Evolutionary conservation across 208 protist genomes (phyloP).

Genomic region (Acanthamoeba culbertsoni): DNA sequence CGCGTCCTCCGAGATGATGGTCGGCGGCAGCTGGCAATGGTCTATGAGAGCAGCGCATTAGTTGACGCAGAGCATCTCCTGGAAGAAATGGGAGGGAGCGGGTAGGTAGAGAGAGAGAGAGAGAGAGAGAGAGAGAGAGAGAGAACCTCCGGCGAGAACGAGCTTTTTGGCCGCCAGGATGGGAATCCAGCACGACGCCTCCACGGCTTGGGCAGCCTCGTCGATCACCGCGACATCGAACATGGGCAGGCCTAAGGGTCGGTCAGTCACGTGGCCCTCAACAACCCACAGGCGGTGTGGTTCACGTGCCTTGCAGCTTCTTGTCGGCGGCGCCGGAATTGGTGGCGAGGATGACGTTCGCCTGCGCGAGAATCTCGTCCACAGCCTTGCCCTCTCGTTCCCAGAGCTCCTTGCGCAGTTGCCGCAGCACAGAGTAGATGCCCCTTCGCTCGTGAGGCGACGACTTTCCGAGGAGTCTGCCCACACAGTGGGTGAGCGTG

Average conservation of each 20-base stretch:
- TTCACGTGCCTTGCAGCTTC: background rate
- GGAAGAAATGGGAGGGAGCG: background rate
- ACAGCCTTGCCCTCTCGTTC: conserved; percentile 63
- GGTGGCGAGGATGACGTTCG: conserved; percentile 77
- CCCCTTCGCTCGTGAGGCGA: background rate
- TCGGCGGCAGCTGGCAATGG: conserved; percentile 75
- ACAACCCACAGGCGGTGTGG: conserved; percentile 62
- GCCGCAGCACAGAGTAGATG: conserved; percentile 17
- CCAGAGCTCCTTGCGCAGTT: conserved; percentile 62
- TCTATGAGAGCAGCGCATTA: conserved; percentile 28
- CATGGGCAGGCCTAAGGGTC: background rate
- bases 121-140: background rate
- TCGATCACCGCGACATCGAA: conserved; percentile 80
- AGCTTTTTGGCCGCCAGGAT: conserved; percentile 64
- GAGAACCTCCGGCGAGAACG: conserved; percentile 77
- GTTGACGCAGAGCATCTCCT: background rate
- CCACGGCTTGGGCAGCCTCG: conserved; percentile 82
- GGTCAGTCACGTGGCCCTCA: conserved; percentile 1
- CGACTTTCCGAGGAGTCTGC: background rate
- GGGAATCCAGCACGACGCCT: conserved; percentile 83
- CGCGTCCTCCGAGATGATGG: conserved; percentile 62
- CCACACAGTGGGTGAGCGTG: background rate
- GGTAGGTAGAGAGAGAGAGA: background rate
- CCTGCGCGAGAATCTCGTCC: conserved; percentile 69
- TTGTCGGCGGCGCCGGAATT: conserved; percentile 66